phyloP scores from a whole-genome alignment of 768 basidiomycete species.

The Suillus luteus region DNA sequence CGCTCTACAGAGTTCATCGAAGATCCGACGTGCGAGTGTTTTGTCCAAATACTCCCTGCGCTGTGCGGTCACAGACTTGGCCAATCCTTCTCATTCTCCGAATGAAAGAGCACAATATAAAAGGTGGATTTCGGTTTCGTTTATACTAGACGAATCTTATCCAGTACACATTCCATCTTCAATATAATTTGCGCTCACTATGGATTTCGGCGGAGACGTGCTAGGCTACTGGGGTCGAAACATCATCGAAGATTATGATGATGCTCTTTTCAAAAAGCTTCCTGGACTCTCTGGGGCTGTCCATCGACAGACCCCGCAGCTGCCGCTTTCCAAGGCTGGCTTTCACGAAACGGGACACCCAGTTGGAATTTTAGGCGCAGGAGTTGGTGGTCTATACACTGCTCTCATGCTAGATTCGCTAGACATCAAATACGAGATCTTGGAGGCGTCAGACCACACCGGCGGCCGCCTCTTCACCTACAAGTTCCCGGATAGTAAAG shows the following conservation, averaged over 20 bases:
- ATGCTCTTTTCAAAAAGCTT: constrained; percentile 11
- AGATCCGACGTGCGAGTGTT: background rate
- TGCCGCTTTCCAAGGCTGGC: background rate
- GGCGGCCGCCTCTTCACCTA: constrained; percentile 51
- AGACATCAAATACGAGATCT: constrained; percentile 44
- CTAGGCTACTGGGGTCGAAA: constrained; percentile 20
- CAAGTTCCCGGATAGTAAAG: constrained; percentile 32
- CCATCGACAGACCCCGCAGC: background rate
- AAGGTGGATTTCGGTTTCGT: background rate
- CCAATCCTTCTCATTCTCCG: background rate
- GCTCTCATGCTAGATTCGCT: constrained; percentile 48
- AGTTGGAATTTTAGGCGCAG: constrained; percentile 25
- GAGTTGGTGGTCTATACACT: constrained; percentile 39
- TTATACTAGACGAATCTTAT: background rate
- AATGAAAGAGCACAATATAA: background rate
- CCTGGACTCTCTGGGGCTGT: background rate
- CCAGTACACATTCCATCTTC: background rate
- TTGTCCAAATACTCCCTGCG: background rate
- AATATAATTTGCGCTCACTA: background rate
- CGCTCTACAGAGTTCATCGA: background rate
- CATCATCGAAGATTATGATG: constrained; percentile 20
- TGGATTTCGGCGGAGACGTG: constrained; percentile 22
- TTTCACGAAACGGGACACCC: constrained; percentile 9
- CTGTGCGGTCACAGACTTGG: background rate
- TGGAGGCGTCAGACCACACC: constrained; percentile 43